Percentiles rank a stretch among this genome's conserved stretches.
These are phyloP conservation scores for Trichoderma sp. DNA, from an alignment of 2,329 filamentous ascomycete genomes.

Conservation along the genomic window DNA sequence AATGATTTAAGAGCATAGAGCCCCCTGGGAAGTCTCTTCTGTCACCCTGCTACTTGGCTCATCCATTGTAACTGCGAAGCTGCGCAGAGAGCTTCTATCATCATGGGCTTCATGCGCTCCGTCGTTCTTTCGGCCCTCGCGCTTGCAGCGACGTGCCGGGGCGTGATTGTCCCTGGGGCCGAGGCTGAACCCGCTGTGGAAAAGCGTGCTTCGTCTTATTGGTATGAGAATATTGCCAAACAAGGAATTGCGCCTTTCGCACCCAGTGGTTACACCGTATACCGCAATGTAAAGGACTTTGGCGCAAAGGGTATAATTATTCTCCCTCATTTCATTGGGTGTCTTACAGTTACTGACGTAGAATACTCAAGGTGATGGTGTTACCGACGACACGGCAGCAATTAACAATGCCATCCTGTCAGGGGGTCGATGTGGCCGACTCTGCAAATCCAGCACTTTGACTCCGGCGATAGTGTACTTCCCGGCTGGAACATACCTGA, in stretches of 20 bases:
- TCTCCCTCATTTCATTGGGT: background rate
- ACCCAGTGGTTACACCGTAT: slow-evolving; percentile 1
- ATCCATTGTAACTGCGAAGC: background rate
- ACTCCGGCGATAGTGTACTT: slow-evolving; percentile 30
- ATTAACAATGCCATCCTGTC: slow-evolving; percentile 47
- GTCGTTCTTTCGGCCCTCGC: background rate
- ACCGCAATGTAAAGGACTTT: slow-evolving; percentile 42
- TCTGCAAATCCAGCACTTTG: slow-evolving; percentile 33
- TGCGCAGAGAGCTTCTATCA: background rate
- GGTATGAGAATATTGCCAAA: slow-evolving; percentile 5
- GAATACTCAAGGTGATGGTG: slow-evolving; percentile 23
- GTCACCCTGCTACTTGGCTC: background rate
- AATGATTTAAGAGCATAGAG: background rate
- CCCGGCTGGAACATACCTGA: slow-evolving; percentile 52
- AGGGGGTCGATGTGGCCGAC: slow-evolving; percentile 35
- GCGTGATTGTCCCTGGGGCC: background rate
- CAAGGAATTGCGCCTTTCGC: slow-evolving; percentile 7
- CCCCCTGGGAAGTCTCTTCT: background rate
- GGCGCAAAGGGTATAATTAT: slow-evolving; percentile 30
- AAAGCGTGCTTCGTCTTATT: slow-evolving; percentile 9
- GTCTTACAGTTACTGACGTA: background rate
- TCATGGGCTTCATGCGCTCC: slow-evolving; percentile 9
- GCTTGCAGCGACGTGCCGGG: background rate
- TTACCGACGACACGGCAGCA: slow-evolving; percentile 53
- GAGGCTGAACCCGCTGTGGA: background rate